phyloP scores from a whole-genome alignment of 1,284 basidiomycete genomes.

The Puccinia polysora region DNA sequence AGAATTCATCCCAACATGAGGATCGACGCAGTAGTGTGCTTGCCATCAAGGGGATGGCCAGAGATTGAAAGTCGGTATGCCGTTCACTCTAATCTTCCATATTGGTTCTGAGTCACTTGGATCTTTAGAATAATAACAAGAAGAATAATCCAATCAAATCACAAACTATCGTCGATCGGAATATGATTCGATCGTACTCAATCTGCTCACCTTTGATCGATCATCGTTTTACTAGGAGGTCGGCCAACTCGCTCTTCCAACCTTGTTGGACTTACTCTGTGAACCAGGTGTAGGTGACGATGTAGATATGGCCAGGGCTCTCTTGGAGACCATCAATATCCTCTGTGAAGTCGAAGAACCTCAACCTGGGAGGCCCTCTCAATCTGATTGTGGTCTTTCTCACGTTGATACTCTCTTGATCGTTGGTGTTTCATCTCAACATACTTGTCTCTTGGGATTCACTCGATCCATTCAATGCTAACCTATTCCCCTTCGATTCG shows the following conservation, averaged over 20 bases:
- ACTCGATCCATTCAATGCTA: too few relatives aligned
- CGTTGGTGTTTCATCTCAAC: background rate
- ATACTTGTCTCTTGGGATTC: too few relatives aligned
- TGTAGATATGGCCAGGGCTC: slow-evolving; percentile 80
- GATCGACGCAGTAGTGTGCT: slow-evolving; percentile 87
- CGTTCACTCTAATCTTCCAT: slow-evolving; percentile 45
- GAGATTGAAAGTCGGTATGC: slow-evolving; percentile 73
- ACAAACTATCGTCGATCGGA: too few relatives aligned
- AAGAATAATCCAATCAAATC: slow-evolving; percentile 41
- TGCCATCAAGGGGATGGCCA: slow-evolving; percentile 80
- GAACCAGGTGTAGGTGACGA: slow-evolving; percentile 81
- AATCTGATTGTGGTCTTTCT: slow-evolving; percentile 47
- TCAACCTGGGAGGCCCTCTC: background rate
- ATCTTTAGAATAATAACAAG: slow-evolving; percentile 44
- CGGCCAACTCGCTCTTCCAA: slow-evolving; percentile 67
- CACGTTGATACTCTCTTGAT: slow-evolving; percentile 9
- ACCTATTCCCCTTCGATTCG: slow-evolving; percentile 5
- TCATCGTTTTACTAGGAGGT: slow-evolving; percentile 60
- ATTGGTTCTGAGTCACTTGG: slow-evolving; percentile 47
- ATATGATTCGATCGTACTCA: too few relatives aligned
- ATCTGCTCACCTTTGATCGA: too few relatives aligned
- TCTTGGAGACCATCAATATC: slow-evolving; percentile 74
- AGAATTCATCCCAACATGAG: slow-evolving; percentile 75
- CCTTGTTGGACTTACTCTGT: slow-evolving; percentile 68
- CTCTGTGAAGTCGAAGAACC: slow-evolving; percentile 63